A percentile compares a stretch with the other conserved stretches of the same genome.
phyloP scores from a whole-genome alignment of 768 basidiomycete genomes.

The Neoboletus brunneissimus region DNA sequence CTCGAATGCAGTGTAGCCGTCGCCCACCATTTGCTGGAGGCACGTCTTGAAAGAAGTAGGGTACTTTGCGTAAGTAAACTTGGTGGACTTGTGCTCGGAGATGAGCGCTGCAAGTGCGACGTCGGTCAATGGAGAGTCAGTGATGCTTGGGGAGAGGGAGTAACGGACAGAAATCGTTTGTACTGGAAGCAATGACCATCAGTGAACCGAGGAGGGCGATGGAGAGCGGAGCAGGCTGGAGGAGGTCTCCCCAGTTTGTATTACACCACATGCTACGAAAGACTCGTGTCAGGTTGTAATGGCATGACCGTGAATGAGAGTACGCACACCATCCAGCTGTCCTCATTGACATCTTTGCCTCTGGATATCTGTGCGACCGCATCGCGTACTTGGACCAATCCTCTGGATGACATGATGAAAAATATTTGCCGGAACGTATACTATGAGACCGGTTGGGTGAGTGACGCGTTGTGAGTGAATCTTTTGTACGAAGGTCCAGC shows the following conservation, averaged over 20 bases:
- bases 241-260: conserved; percentile 21
- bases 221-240: conserved; percentile 17
- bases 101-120: conserved; percentile 1
- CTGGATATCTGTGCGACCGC: conserved; percentile 20
- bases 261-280: conserved; percentile 18
- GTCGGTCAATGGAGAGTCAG: background rate
- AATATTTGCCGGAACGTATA: background rate
- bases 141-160: background rate
- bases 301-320: background rate
- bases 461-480: background rate
- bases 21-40: conserved; percentile 23
- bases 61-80: conserved; percentile 16
- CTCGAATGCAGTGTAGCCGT: conserved; percentile 22
- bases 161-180: conserved; percentile 16
- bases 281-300: background rate
- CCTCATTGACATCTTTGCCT: conserved; percentile 21
- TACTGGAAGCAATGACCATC: conserved; percentile 16
- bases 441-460: background rate
- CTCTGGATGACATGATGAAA: conserved; percentile 10
- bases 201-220: conserved; percentile 19
- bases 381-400: conserved; percentile 14
- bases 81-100: conserved; percentile 6
- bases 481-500: background rate
- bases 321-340: conserved; percentile 22
- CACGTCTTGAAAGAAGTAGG: conserved; percentile 22